These are phyloP conservation scores for Coelastrella sp. DNA, from an alignment of 139 green algal genomes.

Conservation along the genomic window DNA sequence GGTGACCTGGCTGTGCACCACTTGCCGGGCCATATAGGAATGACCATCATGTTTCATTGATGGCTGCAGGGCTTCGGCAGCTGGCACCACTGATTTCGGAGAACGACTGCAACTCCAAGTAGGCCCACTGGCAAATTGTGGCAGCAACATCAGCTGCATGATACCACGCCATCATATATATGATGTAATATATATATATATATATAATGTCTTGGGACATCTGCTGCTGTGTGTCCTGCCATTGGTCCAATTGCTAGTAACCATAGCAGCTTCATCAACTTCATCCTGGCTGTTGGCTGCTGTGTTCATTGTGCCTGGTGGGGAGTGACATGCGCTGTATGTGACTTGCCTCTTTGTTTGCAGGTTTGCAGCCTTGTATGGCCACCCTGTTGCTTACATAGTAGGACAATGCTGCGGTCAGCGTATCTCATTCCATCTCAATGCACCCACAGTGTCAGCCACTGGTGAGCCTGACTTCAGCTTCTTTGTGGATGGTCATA, in stretches of 20 bases:
- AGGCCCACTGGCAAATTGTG: neutral
- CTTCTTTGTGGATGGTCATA: neutral
- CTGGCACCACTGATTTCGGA: neutral
- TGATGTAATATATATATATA: too few relatives aligned
- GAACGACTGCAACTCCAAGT: neutral
- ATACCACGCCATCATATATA: neutral
- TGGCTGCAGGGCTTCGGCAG: neutral
- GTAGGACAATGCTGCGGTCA: neutral
- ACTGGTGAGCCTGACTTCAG: constrained; percentile 4
- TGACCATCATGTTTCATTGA: neutral
- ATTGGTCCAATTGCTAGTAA: neutral
- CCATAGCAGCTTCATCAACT: neutral
- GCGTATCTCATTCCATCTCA: neutral
- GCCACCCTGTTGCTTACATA: neutral
- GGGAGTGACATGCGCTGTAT: neutral
- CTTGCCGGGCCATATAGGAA: neutral
- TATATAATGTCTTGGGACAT: too few relatives aligned
- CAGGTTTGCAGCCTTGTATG: neutral
- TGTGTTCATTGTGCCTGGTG: neutral
- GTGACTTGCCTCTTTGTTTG: neutral
- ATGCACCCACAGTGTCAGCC: neutral
- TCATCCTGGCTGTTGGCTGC: neutral
- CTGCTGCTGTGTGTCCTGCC: neutral
- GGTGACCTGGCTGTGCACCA: neutral
- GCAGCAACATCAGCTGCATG: neutral